Evolutionary conservation across 768 basidiomycete species (phyloP).

Genomic region (Amanita phalloides): DNA sequence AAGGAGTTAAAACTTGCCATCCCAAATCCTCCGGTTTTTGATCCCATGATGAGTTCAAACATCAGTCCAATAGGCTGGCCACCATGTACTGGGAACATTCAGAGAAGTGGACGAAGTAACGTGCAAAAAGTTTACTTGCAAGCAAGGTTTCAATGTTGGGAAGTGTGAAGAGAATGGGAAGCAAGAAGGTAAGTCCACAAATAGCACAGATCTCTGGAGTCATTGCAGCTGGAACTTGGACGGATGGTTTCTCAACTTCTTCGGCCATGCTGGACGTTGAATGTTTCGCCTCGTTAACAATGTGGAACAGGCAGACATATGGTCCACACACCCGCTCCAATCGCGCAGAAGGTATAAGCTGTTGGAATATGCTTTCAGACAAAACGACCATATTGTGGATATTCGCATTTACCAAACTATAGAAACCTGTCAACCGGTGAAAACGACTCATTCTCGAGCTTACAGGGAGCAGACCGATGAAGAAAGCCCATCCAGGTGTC

Average conservation of each 20-base stretch:
- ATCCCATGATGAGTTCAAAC: constrained; percentile 54
- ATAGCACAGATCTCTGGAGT: constrained; percentile 42
- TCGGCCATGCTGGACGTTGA: constrained; percentile 57
- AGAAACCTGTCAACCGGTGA: neutral
- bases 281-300: neutral
- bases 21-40: constrained; percentile 49
- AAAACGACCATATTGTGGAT: neutral
- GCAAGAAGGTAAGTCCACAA: constrained; percentile 41
- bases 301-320: neutral
- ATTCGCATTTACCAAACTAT: constrained; percentile 22
- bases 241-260: constrained; percentile 48
- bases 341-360: constrained; percentile 47
- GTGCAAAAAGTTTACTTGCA: constrained; percentile 24
- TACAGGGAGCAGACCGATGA: constrained; percentile 52
- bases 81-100: constrained; percentile 30
- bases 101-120: constrained; percentile 1
- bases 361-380: neutral
- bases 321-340: constrained; percentile 44
- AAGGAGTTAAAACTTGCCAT: constrained; percentile 27
- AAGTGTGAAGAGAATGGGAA: constrained; percentile 56
- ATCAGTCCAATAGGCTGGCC: constrained; percentile 57
- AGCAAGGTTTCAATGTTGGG: constrained; percentile 46
- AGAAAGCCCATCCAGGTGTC: constrained; percentile 60
- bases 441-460: constrained; percentile 8
- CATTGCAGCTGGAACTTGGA: constrained; percentile 45